Evolutionary conservation across 2,329 filamentous ascomycete species (phyloP).

Genomic region (Stenocarpella maydis): DNA sequence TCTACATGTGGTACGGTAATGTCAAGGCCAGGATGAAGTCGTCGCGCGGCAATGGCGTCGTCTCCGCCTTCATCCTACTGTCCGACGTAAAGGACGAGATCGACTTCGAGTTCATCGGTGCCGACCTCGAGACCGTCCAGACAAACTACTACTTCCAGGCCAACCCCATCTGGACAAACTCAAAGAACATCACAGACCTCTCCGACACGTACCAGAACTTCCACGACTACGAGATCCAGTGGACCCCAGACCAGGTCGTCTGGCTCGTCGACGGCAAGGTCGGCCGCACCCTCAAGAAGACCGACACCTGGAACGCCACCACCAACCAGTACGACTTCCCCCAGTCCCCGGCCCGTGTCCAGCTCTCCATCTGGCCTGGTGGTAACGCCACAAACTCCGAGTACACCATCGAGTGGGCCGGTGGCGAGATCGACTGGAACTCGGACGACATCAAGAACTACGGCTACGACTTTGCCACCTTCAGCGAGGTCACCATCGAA

Average conservation of each 20-base stretch:
- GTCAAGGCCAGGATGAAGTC: constrained; percentile 87
- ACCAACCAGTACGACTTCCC: constrained; percentile 85
- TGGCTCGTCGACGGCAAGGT: constrained; percentile 88
- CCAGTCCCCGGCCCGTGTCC: constrained; percentile 88
- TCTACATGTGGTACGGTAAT: constrained; percentile 98
- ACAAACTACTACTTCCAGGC: constrained; percentile 99
- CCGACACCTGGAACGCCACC: constrained; percentile 86
- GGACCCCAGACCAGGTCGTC: constrained; percentile 84
- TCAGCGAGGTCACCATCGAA: constrained; percentile 79
- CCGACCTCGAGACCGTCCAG: constrained; percentile 79
- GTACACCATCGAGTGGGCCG: constrained; percentile 92
- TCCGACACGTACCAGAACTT: constrained; percentile 78
- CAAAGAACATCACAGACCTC: constrained; percentile 69
- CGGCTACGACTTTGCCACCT: constrained; percentile 88
- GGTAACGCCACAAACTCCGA: constrained; percentile 79
- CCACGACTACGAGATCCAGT: constrained; percentile 93
- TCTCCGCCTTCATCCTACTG: constrained; percentile 96
- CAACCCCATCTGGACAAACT: constrained; percentile 83
- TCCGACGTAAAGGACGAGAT: constrained; percentile 98
- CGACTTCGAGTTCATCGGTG: constrained; percentile 93
- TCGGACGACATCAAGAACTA: constrained; percentile 79
- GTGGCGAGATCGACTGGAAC: constrained; percentile 89
- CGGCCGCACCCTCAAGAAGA: constrained; percentile 76
- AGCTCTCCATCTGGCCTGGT: constrained; percentile 96
- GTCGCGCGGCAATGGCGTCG: constrained; percentile 83